Conservation (phyloP, 768 basidiomycete genomes). For the Clitopilus hobsonii region DNA sequence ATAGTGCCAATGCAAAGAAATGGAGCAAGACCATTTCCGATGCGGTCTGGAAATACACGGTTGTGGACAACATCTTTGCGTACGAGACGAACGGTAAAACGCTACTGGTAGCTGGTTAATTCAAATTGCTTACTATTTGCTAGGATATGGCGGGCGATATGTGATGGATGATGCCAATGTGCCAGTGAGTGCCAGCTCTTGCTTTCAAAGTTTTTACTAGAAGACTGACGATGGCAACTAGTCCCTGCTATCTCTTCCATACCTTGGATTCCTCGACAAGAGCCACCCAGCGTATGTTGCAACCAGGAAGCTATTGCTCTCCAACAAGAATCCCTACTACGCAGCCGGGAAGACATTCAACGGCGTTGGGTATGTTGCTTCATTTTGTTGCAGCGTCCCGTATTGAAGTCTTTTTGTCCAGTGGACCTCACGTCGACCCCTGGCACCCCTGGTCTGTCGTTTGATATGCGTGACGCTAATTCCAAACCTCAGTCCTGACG, state of each 20-base stretch:
- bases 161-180: constrained; percentile 88
- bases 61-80: constrained; percentile 63
- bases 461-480: no score
- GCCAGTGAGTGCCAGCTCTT: constrained; percentile 44
- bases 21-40: constrained; percentile 56
- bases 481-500: neutral
- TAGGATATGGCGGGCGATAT: constrained; percentile 65
- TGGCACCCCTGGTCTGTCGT: constrained; percentile 71
- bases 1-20: constrained; percentile 47
- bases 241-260: constrained; percentile 77
- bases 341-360: constrained; percentile 58
- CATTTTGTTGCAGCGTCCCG: neutral
- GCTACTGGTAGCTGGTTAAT: neutral
- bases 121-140: neutral
- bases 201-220: neutral
- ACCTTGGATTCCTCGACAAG: constrained; percentile 71
- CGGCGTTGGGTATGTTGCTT: constrained; percentile 55
- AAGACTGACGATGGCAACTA: constrained; percentile 18
- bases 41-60: constrained; percentile 61
- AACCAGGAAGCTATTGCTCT: constrained; percentile 61
- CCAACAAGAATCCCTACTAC: constrained; percentile 66
- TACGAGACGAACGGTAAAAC: constrained; percentile 69
- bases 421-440: constrained; percentile 70
- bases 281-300: constrained; percentile 52
- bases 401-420: constrained; percentile 18